A percentile compares a stretch with the other conserved stretches of the same genome.
These are phyloP conservation scores for Penstemon barbatus DNA, from an alignment of 257 asterid species.

Conservation along the genomic window DNA sequence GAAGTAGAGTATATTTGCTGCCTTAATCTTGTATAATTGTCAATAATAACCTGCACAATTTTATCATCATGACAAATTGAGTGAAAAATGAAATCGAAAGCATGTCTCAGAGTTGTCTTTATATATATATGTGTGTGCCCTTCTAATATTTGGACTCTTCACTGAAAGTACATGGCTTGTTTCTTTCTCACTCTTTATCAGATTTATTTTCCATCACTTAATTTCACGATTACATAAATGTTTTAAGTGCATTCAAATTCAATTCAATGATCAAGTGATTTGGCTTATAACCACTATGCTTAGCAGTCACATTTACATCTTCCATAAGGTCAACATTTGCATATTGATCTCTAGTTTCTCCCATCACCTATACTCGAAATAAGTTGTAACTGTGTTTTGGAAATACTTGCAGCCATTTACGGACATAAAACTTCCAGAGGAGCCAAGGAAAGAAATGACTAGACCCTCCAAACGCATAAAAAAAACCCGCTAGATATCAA, in stretches of 20 bases:
- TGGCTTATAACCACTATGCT: neutral
- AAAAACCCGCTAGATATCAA: conserved; percentile 48
- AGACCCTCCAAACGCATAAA: conserved; percentile 69
- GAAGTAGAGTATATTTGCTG: neutral
- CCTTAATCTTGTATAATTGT: neutral
- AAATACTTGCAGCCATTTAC: conserved; percentile 54
- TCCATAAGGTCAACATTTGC: neutral
- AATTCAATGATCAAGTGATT: neutral
- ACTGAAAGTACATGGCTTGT: neutral
- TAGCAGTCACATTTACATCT: neutral
- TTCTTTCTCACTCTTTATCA: neutral
- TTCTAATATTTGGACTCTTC: neutral
- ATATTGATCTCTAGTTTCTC: conserved; percentile 8
- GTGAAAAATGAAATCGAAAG: neutral
- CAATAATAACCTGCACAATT: neutral
- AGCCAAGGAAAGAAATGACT: conserved; percentile 51
- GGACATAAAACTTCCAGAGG: conserved; percentile 48
- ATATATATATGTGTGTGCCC: neutral
- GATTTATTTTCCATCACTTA: neutral
- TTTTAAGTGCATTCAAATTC: neutral
- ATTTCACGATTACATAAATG: neutral
- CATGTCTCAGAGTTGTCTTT: neutral
- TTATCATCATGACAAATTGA: neutral
- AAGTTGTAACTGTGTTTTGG: conserved; percentile 11
- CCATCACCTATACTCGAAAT: neutral